These are phyloP conservation scores for Limnanthes douglasii DNA, from an alignment of 345 rosid species.

Conservation along the genomic window DNA sequence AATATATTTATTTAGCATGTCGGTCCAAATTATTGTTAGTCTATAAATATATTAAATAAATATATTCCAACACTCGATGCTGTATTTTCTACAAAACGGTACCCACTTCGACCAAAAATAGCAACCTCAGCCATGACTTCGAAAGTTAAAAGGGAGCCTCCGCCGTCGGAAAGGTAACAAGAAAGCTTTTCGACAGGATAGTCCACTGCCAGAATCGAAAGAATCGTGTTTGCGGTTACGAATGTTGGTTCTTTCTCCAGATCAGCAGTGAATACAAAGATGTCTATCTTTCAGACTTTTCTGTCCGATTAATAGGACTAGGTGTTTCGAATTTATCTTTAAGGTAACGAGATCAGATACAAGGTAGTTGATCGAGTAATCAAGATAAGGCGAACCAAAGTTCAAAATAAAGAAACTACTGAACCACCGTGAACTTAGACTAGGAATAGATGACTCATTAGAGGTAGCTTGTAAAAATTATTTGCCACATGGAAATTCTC, in stretches of 20 bases:
- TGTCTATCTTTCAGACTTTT: conserved; percentile 80
- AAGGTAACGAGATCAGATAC: conserved; percentile 61
- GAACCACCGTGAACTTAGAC: no score
- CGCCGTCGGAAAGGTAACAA: conserved; percentile 82
- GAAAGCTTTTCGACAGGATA: conserved; percentile 83
- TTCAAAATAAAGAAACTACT: no score
- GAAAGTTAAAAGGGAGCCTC: conserved; percentile 82
- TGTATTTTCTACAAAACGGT: conserved; percentile 82
- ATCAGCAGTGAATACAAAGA: conserved; percentile 87
- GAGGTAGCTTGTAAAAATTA: no score
- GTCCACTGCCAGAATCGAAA: conserved; percentile 63
- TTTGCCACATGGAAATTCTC: no score
- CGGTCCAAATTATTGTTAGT: no score
- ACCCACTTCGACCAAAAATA: conserved; percentile 88
- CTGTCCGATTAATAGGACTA: conserved; percentile 75
- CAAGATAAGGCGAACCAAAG: conserved; percentile 92
- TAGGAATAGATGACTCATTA: no score
- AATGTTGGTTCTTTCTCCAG: conserved; percentile 95
- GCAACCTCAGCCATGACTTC: conserved; percentile 99
- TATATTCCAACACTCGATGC: conserved; percentile 81
- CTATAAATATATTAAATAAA: no score
- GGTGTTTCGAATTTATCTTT: conserved; percentile 83
- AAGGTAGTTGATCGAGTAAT: conserved; percentile 86
- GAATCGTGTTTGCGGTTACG: conserved; percentile 72
- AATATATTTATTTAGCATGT: no score